A percentile compares a stretch with the other conserved stretches of the same genome.
These are phyloP conservation scores for Trichophyton verrucosum DNA, from an alignment of 2,329 filamentous ascomycete genomes.

Conservation along the genomic window DNA sequence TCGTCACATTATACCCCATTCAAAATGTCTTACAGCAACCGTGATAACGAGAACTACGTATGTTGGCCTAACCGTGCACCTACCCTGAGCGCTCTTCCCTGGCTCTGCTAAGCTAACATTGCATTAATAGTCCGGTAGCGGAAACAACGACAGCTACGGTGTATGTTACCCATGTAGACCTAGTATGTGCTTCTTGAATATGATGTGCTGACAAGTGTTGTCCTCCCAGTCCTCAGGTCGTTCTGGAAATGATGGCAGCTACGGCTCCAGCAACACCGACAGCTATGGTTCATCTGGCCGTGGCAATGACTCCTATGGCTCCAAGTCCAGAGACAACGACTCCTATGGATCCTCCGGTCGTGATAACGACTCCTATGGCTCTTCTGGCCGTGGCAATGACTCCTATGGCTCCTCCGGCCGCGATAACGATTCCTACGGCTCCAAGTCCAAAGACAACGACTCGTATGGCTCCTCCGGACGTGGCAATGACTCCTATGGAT, in stretches of 20 bases:
- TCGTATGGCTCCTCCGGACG: neutral
- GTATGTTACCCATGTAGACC: neutral
- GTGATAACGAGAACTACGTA: slow-evolving; percentile 8
- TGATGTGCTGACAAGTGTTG: neutral
- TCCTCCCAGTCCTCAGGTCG: neutral
- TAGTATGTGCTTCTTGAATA: neutral
- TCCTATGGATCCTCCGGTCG: neutral
- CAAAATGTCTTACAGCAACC: slow-evolving; percentile 12
- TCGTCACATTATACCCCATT: neutral
- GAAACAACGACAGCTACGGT: slow-evolving; percentile 4
- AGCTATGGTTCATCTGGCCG: neutral
- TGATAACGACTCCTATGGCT: neutral
- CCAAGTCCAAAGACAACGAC: neutral
- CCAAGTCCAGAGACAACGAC: neutral
- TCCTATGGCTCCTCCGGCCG: neutral
- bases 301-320: neutral
- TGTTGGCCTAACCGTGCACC: neutral
- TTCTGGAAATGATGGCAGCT: slow-evolving; percentile 2
- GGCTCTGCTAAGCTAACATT: neutral
- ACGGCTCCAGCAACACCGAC: slow-evolving; percentile 1
- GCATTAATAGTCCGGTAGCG: slow-evolving; percentile 1
- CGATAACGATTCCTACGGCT: neutral
- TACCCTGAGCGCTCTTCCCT: neutral
- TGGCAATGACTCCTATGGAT: neutral
- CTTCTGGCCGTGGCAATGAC: neutral